A percentile compares a stretch with the other conserved stretches of the same genome.
phyloP scores from a whole-genome alignment of 495 filamentous ascomycete species.

The Penicillium argentinense region DNA sequence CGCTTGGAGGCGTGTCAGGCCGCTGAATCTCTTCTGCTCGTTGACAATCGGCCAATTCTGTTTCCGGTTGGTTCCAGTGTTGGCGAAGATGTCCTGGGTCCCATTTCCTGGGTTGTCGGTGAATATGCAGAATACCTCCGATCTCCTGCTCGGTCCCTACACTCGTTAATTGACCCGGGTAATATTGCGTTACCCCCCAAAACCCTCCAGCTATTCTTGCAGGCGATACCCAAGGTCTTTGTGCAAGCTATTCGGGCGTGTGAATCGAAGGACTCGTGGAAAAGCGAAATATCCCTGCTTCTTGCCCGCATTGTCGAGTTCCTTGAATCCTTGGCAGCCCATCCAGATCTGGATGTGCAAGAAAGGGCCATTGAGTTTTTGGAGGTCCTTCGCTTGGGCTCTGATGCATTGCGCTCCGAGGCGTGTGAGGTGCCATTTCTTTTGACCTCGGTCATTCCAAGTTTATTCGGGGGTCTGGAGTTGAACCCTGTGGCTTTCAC shows the following conservation, averaged over 20 bases:
- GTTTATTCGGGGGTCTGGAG: constrained; percentile 79
- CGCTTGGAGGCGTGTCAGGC: constrained; percentile 74
- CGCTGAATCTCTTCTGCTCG: constrained; percentile 71
- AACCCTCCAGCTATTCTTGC: constrained; percentile 74
- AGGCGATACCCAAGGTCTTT: constrained; percentile 84
- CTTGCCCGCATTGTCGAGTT: constrained; percentile 78
- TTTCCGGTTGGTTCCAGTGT: constrained; percentile 46
- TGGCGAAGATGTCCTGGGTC: constrained; percentile 63
- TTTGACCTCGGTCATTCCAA: constrained; percentile 83
- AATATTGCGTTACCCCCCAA: constrained; percentile 59
- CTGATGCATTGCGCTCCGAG: constrained; percentile 73
- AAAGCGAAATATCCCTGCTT: constrained; percentile 69
- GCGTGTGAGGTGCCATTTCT: constrained; percentile 71
- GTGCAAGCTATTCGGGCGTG: constrained; percentile 58
- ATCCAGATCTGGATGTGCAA: constrained; percentile 92
- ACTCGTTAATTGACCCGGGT: constrained; percentile 67
- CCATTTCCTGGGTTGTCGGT: constrained; percentile 79
- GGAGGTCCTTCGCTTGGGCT: constrained; percentile 80
- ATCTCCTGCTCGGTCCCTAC: constrained; percentile 63
- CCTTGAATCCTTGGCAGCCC: constrained; percentile 70
- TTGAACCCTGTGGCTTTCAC: constrained; percentile 83
- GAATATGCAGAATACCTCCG: constrained; percentile 76
- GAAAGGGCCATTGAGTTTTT: constrained; percentile 90
- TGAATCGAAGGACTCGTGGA: constrained; percentile 62
- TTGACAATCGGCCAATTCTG: constrained; percentile 44